phyloP scores from a whole-genome alignment of 768 basidiomycete genomes.

The Tulasnella sp. region DNA sequence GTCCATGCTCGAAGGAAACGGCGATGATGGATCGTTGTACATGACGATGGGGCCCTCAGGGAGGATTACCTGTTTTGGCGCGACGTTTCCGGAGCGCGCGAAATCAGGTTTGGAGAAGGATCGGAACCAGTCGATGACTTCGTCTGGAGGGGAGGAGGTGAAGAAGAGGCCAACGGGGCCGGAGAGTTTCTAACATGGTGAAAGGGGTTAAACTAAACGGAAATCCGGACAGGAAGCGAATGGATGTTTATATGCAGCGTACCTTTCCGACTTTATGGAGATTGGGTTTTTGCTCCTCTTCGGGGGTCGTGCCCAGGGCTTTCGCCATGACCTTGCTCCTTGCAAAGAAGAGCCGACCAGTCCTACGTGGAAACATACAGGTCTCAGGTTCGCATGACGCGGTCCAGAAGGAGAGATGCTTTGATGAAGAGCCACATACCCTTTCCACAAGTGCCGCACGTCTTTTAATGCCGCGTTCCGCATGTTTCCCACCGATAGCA shows the following conservation, averaged over 20 bases:
- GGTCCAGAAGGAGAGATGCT: neutral
- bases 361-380: conserved; percentile 32
- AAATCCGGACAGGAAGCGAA: neutral
- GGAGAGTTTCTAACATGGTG: conserved; percentile 60
- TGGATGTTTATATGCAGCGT: conserved; percentile 22
- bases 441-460: conserved; percentile 87
- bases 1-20: conserved; percentile 95
- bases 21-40: conserved; percentile 56
- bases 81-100: conserved; percentile 76
- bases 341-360: conserved; percentile 85
- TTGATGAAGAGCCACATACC: conserved; percentile 33
- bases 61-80: conserved; percentile 59
- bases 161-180: conserved; percentile 92
- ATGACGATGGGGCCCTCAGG: conserved; percentile 77
- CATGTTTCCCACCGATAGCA: conserved; percentile 93
- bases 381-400: no score
- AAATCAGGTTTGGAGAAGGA: conserved; percentile 85
- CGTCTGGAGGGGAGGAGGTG: conserved; percentile 79
- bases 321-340: conserved; percentile 87
- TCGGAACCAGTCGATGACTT: conserved; percentile 89
- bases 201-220: neutral
- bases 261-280: conserved; percentile 72
- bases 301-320: conserved; percentile 76
- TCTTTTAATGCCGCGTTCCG: conserved; percentile 90
- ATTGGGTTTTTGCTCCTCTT: conserved; percentile 74